Conservation (phyloP, 805 yeast genomes). For the Hanseniaspora lachancei region DNA sequence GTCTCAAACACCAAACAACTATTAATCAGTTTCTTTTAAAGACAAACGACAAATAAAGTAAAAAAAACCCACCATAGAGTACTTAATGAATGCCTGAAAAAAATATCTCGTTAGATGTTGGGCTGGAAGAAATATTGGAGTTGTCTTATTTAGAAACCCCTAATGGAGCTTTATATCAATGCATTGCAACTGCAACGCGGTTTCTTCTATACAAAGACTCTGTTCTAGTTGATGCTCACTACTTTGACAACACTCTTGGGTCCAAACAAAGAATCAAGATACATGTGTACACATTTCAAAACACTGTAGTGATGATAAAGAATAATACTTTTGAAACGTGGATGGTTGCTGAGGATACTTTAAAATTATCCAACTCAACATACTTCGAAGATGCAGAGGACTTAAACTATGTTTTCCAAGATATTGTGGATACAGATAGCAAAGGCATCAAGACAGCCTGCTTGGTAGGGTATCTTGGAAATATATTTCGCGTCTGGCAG, state of each 20-base stretch:
- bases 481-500: background rate
- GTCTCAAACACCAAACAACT: too few relatives aligned
- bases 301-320: background rate
- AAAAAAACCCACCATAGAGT: background rate
- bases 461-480: background rate
- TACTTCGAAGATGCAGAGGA: background rate
- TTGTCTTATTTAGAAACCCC: background rate
- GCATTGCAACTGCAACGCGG: background rate
- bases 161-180: background rate
- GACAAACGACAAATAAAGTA: background rate
- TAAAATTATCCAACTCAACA: background rate
- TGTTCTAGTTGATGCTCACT: background rate
- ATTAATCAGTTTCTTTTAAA: too few relatives aligned
- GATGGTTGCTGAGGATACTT: background rate
- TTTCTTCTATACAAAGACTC: background rate
- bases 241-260: background rate
- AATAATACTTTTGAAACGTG: background rate
- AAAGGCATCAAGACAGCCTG: background rate
- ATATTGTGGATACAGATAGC: background rate
- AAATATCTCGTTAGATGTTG: background rate
- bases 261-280: background rate
- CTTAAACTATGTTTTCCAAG: background rate
- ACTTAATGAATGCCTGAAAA: background rate
- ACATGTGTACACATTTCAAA: background rate
- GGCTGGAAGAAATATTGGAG: background rate